phyloP scores from a whole-genome alignment of 768 basidiomycete genomes.

The Grammothele lineata region DNA sequence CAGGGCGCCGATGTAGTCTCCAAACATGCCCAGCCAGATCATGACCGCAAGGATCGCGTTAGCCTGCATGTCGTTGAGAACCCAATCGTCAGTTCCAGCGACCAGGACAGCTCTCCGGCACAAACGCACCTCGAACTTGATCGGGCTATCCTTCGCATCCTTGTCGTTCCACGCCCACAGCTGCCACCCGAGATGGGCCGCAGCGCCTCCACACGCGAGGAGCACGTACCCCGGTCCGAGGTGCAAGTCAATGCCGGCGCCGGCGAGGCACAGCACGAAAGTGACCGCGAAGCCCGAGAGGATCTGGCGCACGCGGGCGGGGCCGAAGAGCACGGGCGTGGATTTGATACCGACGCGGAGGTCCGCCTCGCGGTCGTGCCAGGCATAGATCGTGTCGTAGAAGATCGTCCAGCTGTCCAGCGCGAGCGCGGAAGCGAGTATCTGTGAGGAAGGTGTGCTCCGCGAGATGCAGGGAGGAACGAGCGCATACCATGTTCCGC shows the following conservation, averaged over 20 bases:
- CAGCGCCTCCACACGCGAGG: conserved; percentile 43
- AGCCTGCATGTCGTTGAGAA: too few relatives aligned
- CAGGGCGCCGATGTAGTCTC: too few relatives aligned
- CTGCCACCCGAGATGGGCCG: conserved; percentile 44
- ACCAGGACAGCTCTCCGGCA: too few relatives aligned
- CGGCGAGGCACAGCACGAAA: conserved; percentile 50
- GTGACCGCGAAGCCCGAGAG: conserved; percentile 46
- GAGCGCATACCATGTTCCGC: too few relatives aligned
- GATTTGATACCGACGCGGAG: conserved; percentile 66
- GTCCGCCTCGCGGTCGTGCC: conserved; percentile 76
- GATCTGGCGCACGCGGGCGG: conserved; percentile 51
- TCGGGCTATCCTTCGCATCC: conserved; percentile 43
- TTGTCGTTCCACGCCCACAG: conserved; percentile 40
- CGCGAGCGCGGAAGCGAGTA: conserved; percentile 1
- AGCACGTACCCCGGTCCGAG: conserved; percentile 46
- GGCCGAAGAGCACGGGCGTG: conserved; percentile 70
- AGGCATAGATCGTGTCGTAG: conserved; percentile 72
- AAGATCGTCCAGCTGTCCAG: conserved; percentile 38
- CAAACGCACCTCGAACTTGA: conserved; percentile 29
- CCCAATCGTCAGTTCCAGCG: too few relatives aligned
- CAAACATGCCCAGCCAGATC: too few relatives aligned
- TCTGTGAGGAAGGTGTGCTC: conserved; percentile 18
- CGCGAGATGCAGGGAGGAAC: conserved; percentile 17
- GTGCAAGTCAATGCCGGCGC: conserved; percentile 47
- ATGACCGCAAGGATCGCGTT: too few relatives aligned